These are phyloP conservation scores for Fonsecaea pedrosoi DNA, from an alignment of 2,329 filamentous ascomycete species.

Conservation along the genomic window DNA sequence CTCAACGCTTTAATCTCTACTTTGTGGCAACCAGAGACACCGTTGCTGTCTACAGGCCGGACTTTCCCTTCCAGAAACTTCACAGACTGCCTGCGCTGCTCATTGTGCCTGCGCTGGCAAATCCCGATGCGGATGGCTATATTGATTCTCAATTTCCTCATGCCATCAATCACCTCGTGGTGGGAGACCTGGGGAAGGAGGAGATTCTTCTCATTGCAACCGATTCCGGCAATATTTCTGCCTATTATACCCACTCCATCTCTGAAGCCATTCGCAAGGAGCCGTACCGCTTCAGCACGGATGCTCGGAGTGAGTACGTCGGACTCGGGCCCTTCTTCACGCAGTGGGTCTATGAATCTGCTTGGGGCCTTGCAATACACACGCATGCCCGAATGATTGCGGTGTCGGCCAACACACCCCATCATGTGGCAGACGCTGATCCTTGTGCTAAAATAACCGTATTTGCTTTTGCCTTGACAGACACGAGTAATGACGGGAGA, in stretches of 20 bases:
- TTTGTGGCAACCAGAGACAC: slow-evolving; percentile 52
- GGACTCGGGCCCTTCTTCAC: slow-evolving; percentile 68
- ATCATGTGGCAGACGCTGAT: slow-evolving; percentile 33
- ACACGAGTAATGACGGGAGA: slow-evolving; percentile 39
- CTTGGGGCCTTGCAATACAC: slow-evolving; percentile 90
- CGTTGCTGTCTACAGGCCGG: slow-evolving; percentile 55
- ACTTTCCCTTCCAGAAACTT: slow-evolving; percentile 50
- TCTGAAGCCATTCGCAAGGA: slow-evolving; percentile 52
- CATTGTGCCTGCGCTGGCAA: slow-evolving; percentile 51
- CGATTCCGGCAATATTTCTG: slow-evolving; percentile 77
- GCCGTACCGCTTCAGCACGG: slow-evolving; percentile 32
- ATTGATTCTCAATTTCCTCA: slow-evolving; percentile 63
- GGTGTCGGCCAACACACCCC: slow-evolving; percentile 74
- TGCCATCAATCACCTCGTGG: slow-evolving; percentile 71
- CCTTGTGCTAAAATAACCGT: slow-evolving; percentile 39
- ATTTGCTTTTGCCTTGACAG: slow-evolving; percentile 50
- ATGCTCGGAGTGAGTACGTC: slow-evolving; percentile 44
- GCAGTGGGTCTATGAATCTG: slow-evolving; percentile 76
- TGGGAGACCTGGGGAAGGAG: slow-evolving; percentile 71
- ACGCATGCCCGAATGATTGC: slow-evolving; percentile 82
- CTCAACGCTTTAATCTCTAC: slow-evolving; percentile 55
- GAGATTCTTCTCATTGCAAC: slow-evolving; percentile 73
- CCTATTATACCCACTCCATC: slow-evolving; percentile 68
- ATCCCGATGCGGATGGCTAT: slow-evolving; percentile 56
- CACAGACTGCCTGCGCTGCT: slow-evolving; percentile 50